Conservation (phyloP, 2,329 filamentous ascomycete species). For the Neofusicoccum kwambonambiense region DNA sequence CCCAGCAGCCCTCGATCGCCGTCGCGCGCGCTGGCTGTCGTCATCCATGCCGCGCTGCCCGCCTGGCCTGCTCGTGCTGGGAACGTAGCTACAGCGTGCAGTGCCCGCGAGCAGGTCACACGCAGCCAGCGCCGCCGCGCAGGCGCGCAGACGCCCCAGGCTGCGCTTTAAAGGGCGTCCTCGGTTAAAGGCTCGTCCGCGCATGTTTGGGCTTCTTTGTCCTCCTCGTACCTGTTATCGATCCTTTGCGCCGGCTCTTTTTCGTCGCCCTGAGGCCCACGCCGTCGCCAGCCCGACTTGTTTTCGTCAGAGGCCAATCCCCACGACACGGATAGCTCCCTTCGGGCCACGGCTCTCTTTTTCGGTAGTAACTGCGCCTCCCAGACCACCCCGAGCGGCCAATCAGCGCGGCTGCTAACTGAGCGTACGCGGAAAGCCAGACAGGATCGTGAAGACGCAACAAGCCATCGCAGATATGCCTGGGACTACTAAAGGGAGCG, state of each 20-base stretch:
- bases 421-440: slow-evolving; percentile 10
- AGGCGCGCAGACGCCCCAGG: background rate
- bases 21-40: background rate
- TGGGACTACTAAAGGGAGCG: slow-evolving; percentile 37
- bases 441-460: slow-evolving; percentile 17
- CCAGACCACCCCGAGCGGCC: background rate
- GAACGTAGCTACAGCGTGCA: background rate
- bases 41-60: background rate
- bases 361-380: slow-evolving; percentile 17
- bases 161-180: background rate
- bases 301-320: slow-evolving; percentile 12
- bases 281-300: slow-evolving; percentile 8
- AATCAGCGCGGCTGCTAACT: slow-evolving; percentile 13
- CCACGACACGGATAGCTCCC: slow-evolving; percentile 14
- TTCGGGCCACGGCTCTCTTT: slow-evolving; percentile 14
- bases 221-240: slow-evolving; percentile 10
- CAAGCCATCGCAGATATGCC: slow-evolving; percentile 26
- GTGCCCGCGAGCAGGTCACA: background rate
- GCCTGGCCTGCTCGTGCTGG: background rate
- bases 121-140: background rate
- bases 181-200: slow-evolving; percentile 13
- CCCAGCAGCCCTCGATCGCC: slow-evolving; percentile 3
- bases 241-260: slow-evolving; percentile 19
- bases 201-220: slow-evolving; percentile 1
- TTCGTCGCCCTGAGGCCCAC: slow-evolving; percentile 19